Evolutionary conservation across 1,284 basidiomycete genomes (phyloP), one percentile per base, ranked within the genome.

Genomic region (Exobasidium rhododendri): DNA sequence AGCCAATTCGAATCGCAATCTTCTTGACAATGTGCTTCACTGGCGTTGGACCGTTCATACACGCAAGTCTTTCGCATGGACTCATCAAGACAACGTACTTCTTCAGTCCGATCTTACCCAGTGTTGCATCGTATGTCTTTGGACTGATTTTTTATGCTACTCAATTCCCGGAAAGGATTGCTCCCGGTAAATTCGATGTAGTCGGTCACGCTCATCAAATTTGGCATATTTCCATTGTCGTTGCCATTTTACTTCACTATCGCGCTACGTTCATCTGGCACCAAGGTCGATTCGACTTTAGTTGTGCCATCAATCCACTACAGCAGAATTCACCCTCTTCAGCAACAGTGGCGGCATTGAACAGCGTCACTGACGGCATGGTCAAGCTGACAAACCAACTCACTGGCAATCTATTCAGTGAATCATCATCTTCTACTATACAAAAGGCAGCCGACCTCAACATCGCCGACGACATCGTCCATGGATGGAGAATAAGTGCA

Each of bases 141-240:
- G 78, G 77, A 11, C 63, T 79, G 13, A 60, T 74, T 14, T 64
- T 79, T 24, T 79, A 79, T 56, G 75, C 72, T 0, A 61, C 70
- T 3, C 74, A 78, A 22, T 70, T 74, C 45, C 78, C 78, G 1
- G 78, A 79, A 62, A 66, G 72, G 32, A 66, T 66, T 57, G 65
- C 64, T 17, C 78, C 78, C 0, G 78, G 78, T 14, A 56, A 64
- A 0, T 79, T 78, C 43, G 78, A 79, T 43, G 59, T 74, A 4
- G 64, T 66, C 53, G 75, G 75, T 28, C 76, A 79, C 43, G 75
- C 77, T 7, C 78, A 79, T 57, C 76, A 78, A 64, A 62, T 76
- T 11, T 79, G 78, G 78, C 78, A 79, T 57, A 54, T 77, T 7
- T 68, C 70, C 28, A 76, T 79, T 40, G 70, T 78, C 5, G 35